Conservation (phyloP, 352 stramenopile species). For the Phytophthora cryptogea region DNA sequence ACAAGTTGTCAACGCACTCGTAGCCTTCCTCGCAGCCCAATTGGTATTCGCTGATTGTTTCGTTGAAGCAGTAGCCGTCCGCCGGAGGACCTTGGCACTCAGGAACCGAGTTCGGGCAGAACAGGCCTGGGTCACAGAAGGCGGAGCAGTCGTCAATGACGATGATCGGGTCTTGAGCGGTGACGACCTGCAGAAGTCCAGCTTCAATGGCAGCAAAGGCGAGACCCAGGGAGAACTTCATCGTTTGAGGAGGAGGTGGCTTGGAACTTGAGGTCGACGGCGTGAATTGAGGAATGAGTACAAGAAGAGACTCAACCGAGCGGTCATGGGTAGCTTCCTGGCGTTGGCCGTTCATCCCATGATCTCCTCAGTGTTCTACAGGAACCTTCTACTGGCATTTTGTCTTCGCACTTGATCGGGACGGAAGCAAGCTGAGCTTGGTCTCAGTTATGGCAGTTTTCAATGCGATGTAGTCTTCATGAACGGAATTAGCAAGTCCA, state of each 20-base stretch:
- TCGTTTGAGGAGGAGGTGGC: neutral
- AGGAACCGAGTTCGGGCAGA: conserved; percentile 19
- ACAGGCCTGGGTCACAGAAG: conserved; percentile 16
- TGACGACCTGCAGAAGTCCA: conserved; percentile 7
- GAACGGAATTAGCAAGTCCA: conserved; percentile 1
- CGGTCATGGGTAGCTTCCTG: neutral
- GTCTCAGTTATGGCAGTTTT: conserved; percentile 21
- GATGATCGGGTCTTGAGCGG: conserved; percentile 10
- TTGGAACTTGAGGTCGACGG: conserved; percentile 8
- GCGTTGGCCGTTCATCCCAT: conserved; percentile 7
- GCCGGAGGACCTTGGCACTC: conserved; percentile 20
- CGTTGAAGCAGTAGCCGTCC: conserved; percentile 23
- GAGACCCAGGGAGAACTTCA: conserved; percentile 34
- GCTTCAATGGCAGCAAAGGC: conserved; percentile 13
- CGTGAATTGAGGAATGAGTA: conserved; percentile 25
- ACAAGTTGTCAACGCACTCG: conserved; percentile 35
- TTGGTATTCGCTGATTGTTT: conserved; percentile 30
- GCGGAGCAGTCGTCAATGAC: conserved; percentile 24
- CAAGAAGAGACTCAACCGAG: neutral
- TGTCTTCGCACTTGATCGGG: conserved; percentile 20
- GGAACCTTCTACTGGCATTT: conserved; percentile 17
- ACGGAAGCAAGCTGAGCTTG: no score
- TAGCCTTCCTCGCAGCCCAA: conserved; percentile 24
- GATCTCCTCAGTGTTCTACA: conserved; percentile 25
- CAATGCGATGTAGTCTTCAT: conserved; percentile 5